Conservation (phyloP, 371 early-diverging fungal species). For the Mortierella polycephala region DNA sequence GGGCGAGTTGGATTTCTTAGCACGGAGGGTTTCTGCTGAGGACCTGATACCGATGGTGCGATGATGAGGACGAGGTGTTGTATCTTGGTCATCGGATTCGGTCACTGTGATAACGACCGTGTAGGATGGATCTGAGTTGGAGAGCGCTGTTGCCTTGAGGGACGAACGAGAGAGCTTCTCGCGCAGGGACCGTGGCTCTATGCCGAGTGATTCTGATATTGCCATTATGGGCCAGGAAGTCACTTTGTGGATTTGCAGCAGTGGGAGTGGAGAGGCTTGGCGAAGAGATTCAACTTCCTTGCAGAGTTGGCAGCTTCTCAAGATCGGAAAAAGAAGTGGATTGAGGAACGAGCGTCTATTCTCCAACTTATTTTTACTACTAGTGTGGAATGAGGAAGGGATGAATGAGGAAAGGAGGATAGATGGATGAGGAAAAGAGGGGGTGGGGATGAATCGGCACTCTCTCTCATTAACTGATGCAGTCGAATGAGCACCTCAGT, state of each 20-base stretch:
- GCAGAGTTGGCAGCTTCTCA: too few relatives aligned
- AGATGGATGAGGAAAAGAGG: conserved; percentile 1
- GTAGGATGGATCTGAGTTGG: background rate
- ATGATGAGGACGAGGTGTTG: conserved; percentile 22
- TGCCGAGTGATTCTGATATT: too few relatives aligned
- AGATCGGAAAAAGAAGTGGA: too few relatives aligned
- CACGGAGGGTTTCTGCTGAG: conserved; percentile 36
- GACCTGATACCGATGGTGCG: conserved; percentile 19
- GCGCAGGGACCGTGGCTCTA: too few relatives aligned
- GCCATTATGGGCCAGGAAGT: too few relatives aligned
- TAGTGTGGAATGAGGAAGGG: background rate
- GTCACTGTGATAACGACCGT: background rate
- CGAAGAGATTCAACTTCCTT: too few relatives aligned
- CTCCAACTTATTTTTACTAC: too few relatives aligned
- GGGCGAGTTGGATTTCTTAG: conserved; percentile 1
- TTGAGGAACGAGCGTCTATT: too few relatives aligned
- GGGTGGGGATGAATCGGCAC: background rate
- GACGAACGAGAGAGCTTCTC: background rate
- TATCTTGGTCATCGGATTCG: conserved; percentile 17
- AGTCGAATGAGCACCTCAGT: too few relatives aligned
- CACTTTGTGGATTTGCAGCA: too few relatives aligned
- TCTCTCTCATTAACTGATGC: too few relatives aligned
- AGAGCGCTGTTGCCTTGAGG: background rate
- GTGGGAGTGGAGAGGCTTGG: too few relatives aligned
- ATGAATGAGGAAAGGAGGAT: background rate